phyloP scores from a whole-genome alignment of 2,329 filamentous ascomycete species.

The Cadophora sp. region DNA sequence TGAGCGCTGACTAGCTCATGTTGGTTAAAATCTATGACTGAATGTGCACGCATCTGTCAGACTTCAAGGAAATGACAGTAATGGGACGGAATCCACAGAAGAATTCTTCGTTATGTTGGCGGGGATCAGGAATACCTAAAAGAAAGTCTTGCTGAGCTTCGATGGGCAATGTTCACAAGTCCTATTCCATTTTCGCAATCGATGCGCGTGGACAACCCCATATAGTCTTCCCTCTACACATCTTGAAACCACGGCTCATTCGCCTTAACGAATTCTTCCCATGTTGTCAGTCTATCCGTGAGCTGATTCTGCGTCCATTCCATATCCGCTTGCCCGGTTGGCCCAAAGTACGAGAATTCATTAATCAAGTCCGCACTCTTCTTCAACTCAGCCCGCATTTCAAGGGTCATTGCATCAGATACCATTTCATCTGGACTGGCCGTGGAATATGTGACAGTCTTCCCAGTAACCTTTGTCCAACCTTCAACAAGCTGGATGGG shows the following conservation, averaged over 20 bases:
- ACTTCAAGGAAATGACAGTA: no score
- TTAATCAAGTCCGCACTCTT: constrained; percentile 13
- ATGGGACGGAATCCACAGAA: no score
- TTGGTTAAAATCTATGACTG: no score
- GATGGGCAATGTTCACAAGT: no score
- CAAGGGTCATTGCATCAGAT: constrained; percentile 52
- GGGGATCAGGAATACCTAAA: no score
- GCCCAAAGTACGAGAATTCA: constrained; percentile 46
- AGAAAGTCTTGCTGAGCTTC: no score
- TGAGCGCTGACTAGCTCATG: no score
- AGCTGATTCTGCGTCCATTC: constrained; percentile 42
- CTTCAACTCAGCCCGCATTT: constrained; percentile 19
- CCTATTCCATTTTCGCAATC: no score
- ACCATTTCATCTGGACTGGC: constrained; percentile 59
- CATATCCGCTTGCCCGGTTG: constrained; percentile 41
- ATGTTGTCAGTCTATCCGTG: constrained; percentile 40
- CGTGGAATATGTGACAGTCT: constrained; percentile 34
- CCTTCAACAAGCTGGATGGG: constrained; percentile 42
- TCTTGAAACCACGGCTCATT: constrained; percentile 32
- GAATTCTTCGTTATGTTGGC: no score
- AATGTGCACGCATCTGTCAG: no score
- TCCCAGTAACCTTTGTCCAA: constrained; percentile 46
- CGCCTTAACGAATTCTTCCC: constrained; percentile 46
- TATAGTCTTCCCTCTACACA: no score
- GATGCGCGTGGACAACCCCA: no score